Evolutionary conservation across 164 flowering plant genomes (phyloP).

Genomic region (Tetrastigma voinierianum): DNA sequence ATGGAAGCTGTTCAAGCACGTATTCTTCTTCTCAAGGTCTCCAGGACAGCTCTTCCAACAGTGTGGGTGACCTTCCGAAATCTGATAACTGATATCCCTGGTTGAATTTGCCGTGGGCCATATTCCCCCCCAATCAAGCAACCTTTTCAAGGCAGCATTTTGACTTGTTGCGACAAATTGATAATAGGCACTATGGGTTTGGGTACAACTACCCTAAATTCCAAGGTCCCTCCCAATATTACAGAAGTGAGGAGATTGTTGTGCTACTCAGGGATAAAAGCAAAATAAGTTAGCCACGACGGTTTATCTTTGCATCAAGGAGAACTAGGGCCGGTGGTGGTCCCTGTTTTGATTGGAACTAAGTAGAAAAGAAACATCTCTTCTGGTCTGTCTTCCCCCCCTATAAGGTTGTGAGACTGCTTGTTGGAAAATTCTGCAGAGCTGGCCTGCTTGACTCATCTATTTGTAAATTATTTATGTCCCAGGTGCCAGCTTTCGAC

Average conservation of each 20-base stretch:
- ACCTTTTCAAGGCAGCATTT: not conserved
- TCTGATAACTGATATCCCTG: conserved; percentile 17
- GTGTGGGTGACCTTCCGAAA: conserved; percentile 47
- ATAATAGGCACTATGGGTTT: no score
- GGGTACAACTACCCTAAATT: not conserved
- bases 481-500: no score
- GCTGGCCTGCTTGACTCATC: no score
- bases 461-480: no score
- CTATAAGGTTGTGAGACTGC: not conserved
- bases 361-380: not conserved
- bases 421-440: no score
- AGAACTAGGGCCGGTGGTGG: not conserved
- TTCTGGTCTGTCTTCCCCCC: not conserved
- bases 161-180: not conserved
- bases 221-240: not conserved
- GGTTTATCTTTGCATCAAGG: not conserved
- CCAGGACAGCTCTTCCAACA: conserved; percentile 61
- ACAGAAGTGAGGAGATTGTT: not conserved
- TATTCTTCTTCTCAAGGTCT: conserved; percentile 58
- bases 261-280: not conserved
- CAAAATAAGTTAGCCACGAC: not conserved
- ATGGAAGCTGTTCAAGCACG: conserved; percentile 57
- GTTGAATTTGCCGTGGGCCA: not conserved
- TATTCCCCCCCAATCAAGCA: not conserved
- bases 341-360: not conserved